Evolutionary conservation across 768 basidiomycete species (phyloP).

Genomic region (Cystobasidium onofrii): DNA sequence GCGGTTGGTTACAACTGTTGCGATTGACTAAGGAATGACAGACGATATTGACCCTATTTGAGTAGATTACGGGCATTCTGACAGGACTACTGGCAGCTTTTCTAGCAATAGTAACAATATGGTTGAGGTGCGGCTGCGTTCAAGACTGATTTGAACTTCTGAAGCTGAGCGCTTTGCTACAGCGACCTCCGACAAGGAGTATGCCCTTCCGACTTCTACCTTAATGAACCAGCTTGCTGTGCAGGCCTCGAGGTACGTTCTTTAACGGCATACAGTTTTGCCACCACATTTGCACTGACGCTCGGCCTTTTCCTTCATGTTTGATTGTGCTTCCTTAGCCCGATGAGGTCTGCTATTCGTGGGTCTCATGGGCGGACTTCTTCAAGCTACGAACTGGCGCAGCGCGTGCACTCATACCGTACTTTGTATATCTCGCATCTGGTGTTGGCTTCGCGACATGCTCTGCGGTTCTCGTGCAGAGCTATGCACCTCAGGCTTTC

Average conservation of each 20-base stretch:
- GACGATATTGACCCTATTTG: background rate
- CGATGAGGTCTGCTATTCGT: slow-evolving; percentile 36
- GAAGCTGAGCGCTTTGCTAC: background rate
- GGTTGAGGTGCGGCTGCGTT: slow-evolving; percentile 32
- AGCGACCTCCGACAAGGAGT: slow-evolving; percentile 38
- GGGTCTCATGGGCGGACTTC: slow-evolving; percentile 36
- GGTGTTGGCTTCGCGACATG: slow-evolving; percentile 38
- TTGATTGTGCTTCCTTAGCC: no score
- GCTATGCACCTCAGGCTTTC: slow-evolving; percentile 39
- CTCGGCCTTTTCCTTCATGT: background rate
- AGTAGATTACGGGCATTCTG: slow-evolving; percentile 33
- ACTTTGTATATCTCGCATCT: slow-evolving; percentile 36
- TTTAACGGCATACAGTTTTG: background rate
- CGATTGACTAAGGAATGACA: background rate
- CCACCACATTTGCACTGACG: background rate
- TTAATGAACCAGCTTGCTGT: slow-evolving; percentile 38
- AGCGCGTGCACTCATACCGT: slow-evolving; percentile 33
- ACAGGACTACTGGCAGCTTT: slow-evolving; percentile 37
- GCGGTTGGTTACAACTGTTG: background rate
- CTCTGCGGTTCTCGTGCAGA: slow-evolving; percentile 38
- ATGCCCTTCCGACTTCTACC: slow-evolving; percentile 40
- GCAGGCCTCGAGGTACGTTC: slow-evolving; percentile 39
- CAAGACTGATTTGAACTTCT: background rate
- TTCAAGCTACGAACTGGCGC: slow-evolving; percentile 1
- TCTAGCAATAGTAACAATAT: slow-evolving; percentile 38